Conservation (phyloP, 495 filamentous ascomycete genomes). For the Umbilicaria muhlenbergii region DNA sequence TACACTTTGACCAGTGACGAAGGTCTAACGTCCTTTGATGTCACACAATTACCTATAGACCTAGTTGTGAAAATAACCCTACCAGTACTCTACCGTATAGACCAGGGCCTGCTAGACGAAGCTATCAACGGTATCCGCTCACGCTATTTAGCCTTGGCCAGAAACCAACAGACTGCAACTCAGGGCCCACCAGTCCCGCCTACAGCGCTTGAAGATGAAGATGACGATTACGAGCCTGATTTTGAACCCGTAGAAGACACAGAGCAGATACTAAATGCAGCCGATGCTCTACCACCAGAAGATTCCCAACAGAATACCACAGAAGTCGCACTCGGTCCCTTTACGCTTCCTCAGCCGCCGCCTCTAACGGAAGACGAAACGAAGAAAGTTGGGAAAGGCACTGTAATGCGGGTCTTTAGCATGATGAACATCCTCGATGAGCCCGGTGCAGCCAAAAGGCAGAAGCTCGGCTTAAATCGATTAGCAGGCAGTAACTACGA, state of each 20-base stretch:
- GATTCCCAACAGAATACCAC: slow-evolving; percentile 29
- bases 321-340: slow-evolving; percentile 47
- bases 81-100: slow-evolving; percentile 47
- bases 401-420: slow-evolving; percentile 59
- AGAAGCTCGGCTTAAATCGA: slow-evolving; percentile 54
- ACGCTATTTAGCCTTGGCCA: slow-evolving; percentile 29
- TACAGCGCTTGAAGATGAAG: slow-evolving; percentile 44
- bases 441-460: slow-evolving; percentile 28
- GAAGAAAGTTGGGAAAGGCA: slow-evolving; percentile 47
- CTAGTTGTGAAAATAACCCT: slow-evolving; percentile 64
- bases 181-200: slow-evolving; percentile 24
- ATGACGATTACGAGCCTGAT: slow-evolving; percentile 81
- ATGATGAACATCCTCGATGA: slow-evolving; percentile 58
- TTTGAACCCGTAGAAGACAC: slow-evolving; percentile 57
- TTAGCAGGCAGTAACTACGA: slow-evolving; percentile 77
- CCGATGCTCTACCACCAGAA: slow-evolving; percentile 47
- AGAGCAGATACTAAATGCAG: slow-evolving; percentile 55
- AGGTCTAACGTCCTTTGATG: slow-evolving; percentile 64
- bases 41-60: slow-evolving; percentile 55
- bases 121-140: slow-evolving; percentile 47
- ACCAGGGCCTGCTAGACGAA: slow-evolving; percentile 45
- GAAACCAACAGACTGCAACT: slow-evolving; percentile 17
- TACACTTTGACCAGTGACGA: slow-evolving; percentile 70
- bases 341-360: slow-evolving; percentile 65
- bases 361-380: slow-evolving; percentile 52